phyloP scores from a whole-genome alignment of 169 alveolate genomes.

The Cryptosporidium sp. region DNA sequence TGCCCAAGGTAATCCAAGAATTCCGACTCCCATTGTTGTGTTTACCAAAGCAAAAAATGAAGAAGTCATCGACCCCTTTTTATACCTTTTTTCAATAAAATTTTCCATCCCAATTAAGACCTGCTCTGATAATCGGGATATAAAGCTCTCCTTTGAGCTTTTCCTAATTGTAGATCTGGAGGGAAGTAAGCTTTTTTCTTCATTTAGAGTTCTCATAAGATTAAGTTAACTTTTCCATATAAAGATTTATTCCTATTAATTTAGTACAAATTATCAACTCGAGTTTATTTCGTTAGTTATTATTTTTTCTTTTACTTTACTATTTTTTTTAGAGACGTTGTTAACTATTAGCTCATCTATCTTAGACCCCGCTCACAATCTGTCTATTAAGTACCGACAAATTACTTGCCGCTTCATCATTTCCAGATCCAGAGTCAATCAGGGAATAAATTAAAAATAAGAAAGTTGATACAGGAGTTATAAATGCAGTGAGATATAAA shows the following conservation, averaged over 20 bases:
- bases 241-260: neutral
- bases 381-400: slow-evolving; percentile 11
- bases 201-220: slow-evolving; percentile 31
- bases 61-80: slow-evolving; percentile 65
- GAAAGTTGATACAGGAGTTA: too few relatives aligned
- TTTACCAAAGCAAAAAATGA: slow-evolving; percentile 69
- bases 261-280: neutral
- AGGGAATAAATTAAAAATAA: neutral
- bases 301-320: neutral
- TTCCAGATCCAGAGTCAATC: neutral
- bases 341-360: neutral
- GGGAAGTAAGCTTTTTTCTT: slow-evolving; percentile 48
- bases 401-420: neutral
- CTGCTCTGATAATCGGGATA: slow-evolving; percentile 70
- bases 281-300: neutral
- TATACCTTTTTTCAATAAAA: slow-evolving; percentile 42
- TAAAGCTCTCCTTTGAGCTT: slow-evolving; percentile 56
- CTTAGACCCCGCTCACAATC: slow-evolving; percentile 3
- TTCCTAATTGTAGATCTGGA: slow-evolving; percentile 19
- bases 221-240: neutral
- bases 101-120: slow-evolving; percentile 73
- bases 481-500: too few relatives aligned
- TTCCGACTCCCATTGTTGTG: slow-evolving; percentile 75
- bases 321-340: neutral
- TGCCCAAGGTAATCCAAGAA: slow-evolving; percentile 76